These are phyloP conservation scores for Crucihimalaya himalaica DNA, from an alignment of 345 rosid genomes.

Conservation along the genomic window DNA sequence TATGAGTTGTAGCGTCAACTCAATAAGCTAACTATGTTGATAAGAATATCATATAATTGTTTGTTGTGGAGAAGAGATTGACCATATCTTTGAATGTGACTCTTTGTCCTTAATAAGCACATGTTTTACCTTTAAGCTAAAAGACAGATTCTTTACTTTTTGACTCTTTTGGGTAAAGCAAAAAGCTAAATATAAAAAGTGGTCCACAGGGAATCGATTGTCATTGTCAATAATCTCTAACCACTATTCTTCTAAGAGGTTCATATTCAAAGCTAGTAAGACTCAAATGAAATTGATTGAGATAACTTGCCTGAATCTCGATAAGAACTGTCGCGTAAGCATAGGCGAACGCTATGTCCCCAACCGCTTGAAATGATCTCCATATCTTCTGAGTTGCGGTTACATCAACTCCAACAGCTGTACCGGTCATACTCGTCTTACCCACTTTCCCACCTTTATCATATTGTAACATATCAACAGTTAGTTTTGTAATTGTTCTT, in stretches of 20 bases:
- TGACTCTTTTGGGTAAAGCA: constrained; percentile 36
- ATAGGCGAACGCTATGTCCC: constrained; percentile 88
- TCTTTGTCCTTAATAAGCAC: constrained; percentile 32
- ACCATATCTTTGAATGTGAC: constrained; percentile 36
- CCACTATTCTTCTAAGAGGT: constrained; percentile 36
- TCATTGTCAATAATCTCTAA: constrained; percentile 32
- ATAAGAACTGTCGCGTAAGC: constrained; percentile 76
- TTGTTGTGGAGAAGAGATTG: constrained; percentile 36
- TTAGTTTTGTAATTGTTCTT: constrained; percentile 3
- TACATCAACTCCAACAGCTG: constrained; percentile 65
- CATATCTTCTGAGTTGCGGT: constrained; percentile 73
- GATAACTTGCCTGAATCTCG: constrained; percentile 75
- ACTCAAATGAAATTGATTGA: neutral
- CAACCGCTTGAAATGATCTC: constrained; percentile 78
- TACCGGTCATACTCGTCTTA: constrained; percentile 59
- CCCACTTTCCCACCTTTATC: constrained; percentile 40
- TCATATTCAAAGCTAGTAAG: constrained; percentile 24
- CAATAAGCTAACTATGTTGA: constrained; percentile 17
- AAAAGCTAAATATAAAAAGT: neutral
- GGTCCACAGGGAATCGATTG: constrained; percentile 35
- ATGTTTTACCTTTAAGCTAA: constrained; percentile 36
- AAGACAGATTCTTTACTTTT: constrained; percentile 40
- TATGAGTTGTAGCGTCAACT: constrained; percentile 21
- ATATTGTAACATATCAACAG: constrained; percentile 9
- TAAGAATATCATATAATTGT: constrained; percentile 20